Evolutionary conservation across 2,329 filamentous ascomycete genomes (phyloP).

Genomic region (Metarhizium rileyi): DNA sequence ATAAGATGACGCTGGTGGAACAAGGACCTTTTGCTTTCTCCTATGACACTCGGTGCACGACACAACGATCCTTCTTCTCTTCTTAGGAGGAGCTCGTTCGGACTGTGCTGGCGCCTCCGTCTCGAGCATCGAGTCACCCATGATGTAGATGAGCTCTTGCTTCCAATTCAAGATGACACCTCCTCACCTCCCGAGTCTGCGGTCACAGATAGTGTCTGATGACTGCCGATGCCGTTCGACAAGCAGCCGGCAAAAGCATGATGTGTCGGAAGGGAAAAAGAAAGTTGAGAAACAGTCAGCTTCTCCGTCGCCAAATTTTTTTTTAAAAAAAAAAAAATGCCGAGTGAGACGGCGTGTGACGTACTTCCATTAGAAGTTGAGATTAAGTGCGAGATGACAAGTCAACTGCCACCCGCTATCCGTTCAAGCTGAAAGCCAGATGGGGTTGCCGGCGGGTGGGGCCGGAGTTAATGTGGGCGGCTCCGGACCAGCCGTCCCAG

Average conservation of each 20-base stretch:
- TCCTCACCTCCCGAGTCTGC: not conserved
- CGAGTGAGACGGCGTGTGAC: not conserved
- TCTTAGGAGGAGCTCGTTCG: constrained; percentile 34
- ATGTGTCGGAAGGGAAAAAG: too few species aligned
- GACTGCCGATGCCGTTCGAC: not conserved
- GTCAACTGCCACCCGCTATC: not conserved
- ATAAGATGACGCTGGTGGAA: not conserved
- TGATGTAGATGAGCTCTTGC: not conserved
- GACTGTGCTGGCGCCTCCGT: not conserved
- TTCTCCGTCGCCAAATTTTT: not conserved
- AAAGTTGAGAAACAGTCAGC: not conserved
- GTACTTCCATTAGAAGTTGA: not conserved
- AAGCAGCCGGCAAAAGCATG: not conserved
- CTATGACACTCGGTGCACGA: constrained; percentile 56
- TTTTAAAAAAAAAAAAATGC: too few species aligned
- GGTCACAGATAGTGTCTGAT: not conserved
- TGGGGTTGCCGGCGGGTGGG: not conserved
- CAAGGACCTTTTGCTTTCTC: constrained; percentile 50
- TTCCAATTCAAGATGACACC: not conserved
- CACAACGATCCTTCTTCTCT: constrained; percentile 50
- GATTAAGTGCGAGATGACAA: not conserved
- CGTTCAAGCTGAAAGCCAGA: not conserved
- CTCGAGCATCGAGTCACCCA: constrained; percentile 6
- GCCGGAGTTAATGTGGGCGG: not conserved
- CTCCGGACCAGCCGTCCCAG: not conserved